Base-by-base conservation (phyloP, 73 alveolate genomes). In the Symbiodinium pilosum region DNA sequence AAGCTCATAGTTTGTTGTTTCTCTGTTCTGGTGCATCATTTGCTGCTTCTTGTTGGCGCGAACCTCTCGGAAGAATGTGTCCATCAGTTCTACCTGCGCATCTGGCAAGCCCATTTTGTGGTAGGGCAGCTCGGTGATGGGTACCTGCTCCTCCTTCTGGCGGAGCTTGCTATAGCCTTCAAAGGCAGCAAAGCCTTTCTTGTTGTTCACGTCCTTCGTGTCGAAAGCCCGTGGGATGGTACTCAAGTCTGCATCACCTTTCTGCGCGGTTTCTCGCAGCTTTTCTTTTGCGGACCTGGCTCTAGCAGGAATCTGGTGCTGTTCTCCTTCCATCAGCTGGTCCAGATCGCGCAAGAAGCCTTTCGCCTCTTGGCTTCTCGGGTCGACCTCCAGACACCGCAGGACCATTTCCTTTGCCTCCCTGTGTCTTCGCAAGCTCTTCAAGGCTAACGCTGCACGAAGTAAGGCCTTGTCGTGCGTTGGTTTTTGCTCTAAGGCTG, bases 71-170 rank as follows among this genome's bases (percentile, higher is more conserved):
- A 91, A 91, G 77, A 91, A 91, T 43, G 47, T 91, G 81, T 91
- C 96, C 96, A 91, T 91, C n/a, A 91, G 64, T 18, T 91, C 96
- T 87, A 91, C 41, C 87, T 91, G 96, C 52, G 75, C 96, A 28
- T 69, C 75, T n/a, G 96, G 96, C 77, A 91, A 42, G 30, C 96
- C 96, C 96, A 91, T 91, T 40, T 91, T 91, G 96, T 91, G 96
- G 28, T 91, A 91, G 8, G 96, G 96, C n/a, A 91, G 96, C 36
- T 91, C 88, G 3, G 96, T 68, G 75, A 91, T 91, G 47, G 96
- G 96, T 38, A 69, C 73, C 11, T 34, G 40, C 77, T 59, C 96
- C 36, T 30, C 77, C 47, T 43, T 91, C 39, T 91, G 81, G 16
- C 96, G 69, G 16, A 91, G 24, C 75, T 91, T 38, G 64, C 96